Conservation (phyloP, 2,329 filamentous ascomycete species). For the Fusarium lateritium region DNA sequence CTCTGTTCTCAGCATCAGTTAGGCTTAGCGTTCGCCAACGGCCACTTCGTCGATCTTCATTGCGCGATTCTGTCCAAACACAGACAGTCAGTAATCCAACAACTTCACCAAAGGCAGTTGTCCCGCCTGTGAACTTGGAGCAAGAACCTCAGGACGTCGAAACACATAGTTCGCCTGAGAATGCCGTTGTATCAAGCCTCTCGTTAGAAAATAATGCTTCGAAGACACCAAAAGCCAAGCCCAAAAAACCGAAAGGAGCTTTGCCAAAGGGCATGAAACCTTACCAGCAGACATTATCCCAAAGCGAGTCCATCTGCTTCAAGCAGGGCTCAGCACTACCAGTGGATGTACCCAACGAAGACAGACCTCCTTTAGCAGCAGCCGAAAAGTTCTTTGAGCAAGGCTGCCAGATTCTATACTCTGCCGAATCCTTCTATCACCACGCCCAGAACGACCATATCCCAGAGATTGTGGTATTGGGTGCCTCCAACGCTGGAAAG, state of each 20-base stretch:
- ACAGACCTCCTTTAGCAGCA: conserved; percentile 46
- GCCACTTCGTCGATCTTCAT: conserved; percentile 3
- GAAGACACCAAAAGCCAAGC: conserved; percentile 17
- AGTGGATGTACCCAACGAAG: conserved; percentile 34
- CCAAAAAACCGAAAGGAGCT: conserved; percentile 14
- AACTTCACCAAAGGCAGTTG: not conserved
- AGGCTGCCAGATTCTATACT: conserved; percentile 62
- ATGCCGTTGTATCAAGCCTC: not conserved
- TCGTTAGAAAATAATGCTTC: not conserved
- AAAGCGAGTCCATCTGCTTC: conserved; percentile 45
- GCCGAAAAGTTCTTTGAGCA: conserved; percentile 54
- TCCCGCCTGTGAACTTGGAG: not conserved
- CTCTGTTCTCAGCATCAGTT: conserved; percentile 10
- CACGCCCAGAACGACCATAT: conserved; percentile 66
- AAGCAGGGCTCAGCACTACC: conserved; percentile 24
- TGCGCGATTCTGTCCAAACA: conserved; percentile 4
- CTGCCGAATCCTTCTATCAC: conserved; percentile 63
- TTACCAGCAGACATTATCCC: conserved; percentile 37
- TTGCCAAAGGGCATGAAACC: conserved; percentile 39
- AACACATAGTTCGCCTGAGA: not conserved
- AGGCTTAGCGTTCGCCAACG: conserved; percentile 25
- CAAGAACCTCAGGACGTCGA: not conserved
- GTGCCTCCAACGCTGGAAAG: conserved; percentile 91
- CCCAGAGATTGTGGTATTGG: conserved; percentile 81
- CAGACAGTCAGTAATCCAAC: not conserved